phyloP scores from a whole-genome alignment of 306 rosid species.

The Adenanthera pavonina region DNA sequence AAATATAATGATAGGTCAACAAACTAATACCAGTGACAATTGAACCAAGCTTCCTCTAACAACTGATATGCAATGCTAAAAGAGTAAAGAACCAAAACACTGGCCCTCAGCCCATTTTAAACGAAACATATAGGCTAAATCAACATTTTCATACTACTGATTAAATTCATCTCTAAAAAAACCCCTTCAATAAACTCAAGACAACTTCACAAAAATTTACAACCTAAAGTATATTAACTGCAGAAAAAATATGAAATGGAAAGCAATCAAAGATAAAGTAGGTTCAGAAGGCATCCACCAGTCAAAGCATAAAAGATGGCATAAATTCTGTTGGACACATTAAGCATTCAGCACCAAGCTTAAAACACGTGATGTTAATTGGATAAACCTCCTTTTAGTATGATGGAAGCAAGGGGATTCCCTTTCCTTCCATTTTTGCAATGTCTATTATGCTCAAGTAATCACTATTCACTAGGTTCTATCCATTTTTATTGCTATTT shows the following conservation, averaged over 20 bases:
- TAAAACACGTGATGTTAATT: background rate
- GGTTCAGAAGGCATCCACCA: background rate
- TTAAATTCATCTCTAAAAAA: background rate
- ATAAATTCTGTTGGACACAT: background rate
- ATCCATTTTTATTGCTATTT: too few species aligned
- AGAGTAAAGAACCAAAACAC: conserved; percentile 16
- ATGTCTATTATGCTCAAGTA: too few species aligned
- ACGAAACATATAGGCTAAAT: background rate
- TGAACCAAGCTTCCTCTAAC: conserved; percentile 6
- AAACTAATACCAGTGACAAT: background rate
- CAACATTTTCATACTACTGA: background rate
- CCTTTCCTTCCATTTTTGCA: too few species aligned
- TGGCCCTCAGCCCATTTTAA: background rate
- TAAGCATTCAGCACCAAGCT: background rate
- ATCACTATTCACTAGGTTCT: too few species aligned
- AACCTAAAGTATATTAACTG: conserved; percentile 32
- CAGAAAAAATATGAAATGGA: background rate
- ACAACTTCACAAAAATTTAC: conserved; percentile 30
- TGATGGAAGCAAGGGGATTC: too few species aligned
- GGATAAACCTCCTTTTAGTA: background rate
- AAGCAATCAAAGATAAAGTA: background rate
- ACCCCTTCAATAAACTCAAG: background rate
- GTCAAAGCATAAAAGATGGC: background rate
- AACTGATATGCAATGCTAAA: conserved; percentile 47
- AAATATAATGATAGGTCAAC: background rate